A percentile compares a stretch with the other conserved stretches of the same genome.
Evolutionary conservation across 768 basidiomycete species (phyloP).

Genomic region (Mycena sanguinolenta): DNA sequence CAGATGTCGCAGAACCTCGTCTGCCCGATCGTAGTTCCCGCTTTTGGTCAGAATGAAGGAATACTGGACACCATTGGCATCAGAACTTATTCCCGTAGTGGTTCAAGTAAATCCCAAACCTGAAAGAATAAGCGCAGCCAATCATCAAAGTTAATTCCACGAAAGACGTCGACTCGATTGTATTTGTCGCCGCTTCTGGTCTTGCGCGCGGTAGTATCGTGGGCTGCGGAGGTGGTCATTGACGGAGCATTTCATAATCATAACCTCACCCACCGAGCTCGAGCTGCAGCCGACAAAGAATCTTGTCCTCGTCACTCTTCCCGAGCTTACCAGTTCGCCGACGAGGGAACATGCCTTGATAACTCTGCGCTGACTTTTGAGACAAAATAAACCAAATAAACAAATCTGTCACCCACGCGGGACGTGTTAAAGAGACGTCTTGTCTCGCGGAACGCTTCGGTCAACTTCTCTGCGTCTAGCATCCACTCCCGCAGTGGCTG

Average conservation of each 20-base stretch:
- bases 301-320: slow-evolving; percentile 77
- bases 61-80: slow-evolving; percentile 62
- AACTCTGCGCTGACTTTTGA: not conserved
- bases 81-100: not conserved
- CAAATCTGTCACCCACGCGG: slow-evolving; percentile 61
- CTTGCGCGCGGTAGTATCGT: slow-evolving; percentile 68
- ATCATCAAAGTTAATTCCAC: slow-evolving; percentile 84
- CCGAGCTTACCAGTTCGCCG: slow-evolving; percentile 39
- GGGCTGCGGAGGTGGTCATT: slow-evolving; percentile 53
- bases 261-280: slow-evolving; percentile 69
- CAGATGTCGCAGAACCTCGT: slow-evolving; percentile 84
- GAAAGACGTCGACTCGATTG: slow-evolving; percentile 75
- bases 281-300: slow-evolving; percentile 82
- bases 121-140: slow-evolving; percentile 92
- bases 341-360: slow-evolving; percentile 46
- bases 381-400: not conserved
- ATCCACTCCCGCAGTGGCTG: slow-evolving; percentile 82
- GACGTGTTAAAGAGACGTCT: slow-evolving; percentile 85
- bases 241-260: too few relatives aligned
- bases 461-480: slow-evolving; percentile 84
- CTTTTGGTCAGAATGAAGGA: slow-evolving; percentile 76
- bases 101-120: slow-evolving; percentile 56
- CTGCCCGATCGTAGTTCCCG: slow-evolving; percentile 74
- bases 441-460: slow-evolving; percentile 92
- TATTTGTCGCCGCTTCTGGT: slow-evolving; percentile 56